These are phyloP conservation scores for Cornus suecica DNA, from an alignment of 148 eudicot species.

Conservation along the genomic window DNA sequence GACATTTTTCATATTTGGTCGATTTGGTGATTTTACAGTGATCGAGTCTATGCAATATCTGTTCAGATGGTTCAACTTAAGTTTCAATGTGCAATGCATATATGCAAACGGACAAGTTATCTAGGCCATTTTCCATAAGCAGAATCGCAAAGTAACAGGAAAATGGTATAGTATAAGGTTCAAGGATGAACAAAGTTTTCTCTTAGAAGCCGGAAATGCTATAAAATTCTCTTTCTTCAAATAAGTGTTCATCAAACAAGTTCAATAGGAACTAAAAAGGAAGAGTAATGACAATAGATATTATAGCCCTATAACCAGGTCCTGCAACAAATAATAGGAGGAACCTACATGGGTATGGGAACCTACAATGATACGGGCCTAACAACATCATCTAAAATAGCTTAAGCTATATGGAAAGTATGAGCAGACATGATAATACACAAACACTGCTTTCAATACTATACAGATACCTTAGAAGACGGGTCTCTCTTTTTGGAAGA, in stretches of 20 bases:
- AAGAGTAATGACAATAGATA: not conserved
- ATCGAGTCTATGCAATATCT: too few relatives aligned
- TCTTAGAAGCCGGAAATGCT: not conserved
- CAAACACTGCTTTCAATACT: not conserved
- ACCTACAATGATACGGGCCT: too few relatives aligned
- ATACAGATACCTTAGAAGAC: conserved; percentile 35
- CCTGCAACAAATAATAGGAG: too few relatives aligned
- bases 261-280: not conserved
- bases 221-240: not conserved
- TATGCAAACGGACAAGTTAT: not conserved
- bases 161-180: not conserved
- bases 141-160: not conserved
- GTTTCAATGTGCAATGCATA: not conserved
- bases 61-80: not conserved
- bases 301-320: not conserved
- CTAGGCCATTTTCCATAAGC: not conserved
- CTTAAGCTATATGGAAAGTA: too few relatives aligned
- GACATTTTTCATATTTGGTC: not conserved
- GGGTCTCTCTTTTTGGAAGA: conserved; percentile 36
- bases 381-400: not conserved
- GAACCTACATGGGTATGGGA: not conserved
- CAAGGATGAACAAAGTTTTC: not conserved
- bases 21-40: not conserved
- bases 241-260: not conserved
- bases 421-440: too few relatives aligned